Conservation (phyloP, 2,329 filamentous ascomycete species). For the Cladosporium sp. region DNA sequence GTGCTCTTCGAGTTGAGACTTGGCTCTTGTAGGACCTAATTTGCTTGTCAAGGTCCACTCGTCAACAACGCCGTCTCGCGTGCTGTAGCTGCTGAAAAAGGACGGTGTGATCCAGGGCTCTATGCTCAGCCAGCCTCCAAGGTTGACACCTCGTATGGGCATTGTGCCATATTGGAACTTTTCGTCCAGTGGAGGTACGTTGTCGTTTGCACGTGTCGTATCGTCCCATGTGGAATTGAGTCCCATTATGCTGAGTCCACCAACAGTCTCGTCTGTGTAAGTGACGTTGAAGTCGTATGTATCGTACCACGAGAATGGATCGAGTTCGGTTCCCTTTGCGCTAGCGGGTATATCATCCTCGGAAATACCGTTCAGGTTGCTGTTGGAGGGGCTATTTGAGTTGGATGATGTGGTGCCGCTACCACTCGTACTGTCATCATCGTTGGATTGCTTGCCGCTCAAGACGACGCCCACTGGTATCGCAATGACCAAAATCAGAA, state of each 20-base stretch:
- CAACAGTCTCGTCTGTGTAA: constrained; percentile 81
- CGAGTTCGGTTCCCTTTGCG: constrained; percentile 74
- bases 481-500: constrained; percentile 47
- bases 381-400: constrained; percentile 42
- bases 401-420: constrained; percentile 25
- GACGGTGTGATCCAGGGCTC: constrained; percentile 97
- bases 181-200: constrained; percentile 75
- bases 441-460: constrained; percentile 42
- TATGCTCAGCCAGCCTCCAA: constrained; percentile 90
- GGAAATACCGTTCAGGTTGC: constrained; percentile 47
- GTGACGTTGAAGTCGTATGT: constrained; percentile 92
- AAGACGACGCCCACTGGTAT: constrained; percentile 50
- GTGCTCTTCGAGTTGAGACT: constrained; percentile 76
- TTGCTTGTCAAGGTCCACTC: constrained; percentile 77
- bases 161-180: constrained; percentile 75
- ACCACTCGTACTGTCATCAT: constrained; percentile 22
- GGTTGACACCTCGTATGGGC: constrained; percentile 84
- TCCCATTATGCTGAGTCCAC: constrained; percentile 87
- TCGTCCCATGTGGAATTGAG: constrained; percentile 86
- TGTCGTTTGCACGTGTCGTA: constrained; percentile 70
- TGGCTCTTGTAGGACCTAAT: constrained; percentile 66
- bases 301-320: constrained; percentile 90
- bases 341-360: constrained; percentile 50
- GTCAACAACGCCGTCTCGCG: constrained; percentile 69
- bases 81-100: constrained; percentile 70